phyloP scores from a whole-genome alignment of 257 asterid species.

The Przewalskia tangutica region DNA sequence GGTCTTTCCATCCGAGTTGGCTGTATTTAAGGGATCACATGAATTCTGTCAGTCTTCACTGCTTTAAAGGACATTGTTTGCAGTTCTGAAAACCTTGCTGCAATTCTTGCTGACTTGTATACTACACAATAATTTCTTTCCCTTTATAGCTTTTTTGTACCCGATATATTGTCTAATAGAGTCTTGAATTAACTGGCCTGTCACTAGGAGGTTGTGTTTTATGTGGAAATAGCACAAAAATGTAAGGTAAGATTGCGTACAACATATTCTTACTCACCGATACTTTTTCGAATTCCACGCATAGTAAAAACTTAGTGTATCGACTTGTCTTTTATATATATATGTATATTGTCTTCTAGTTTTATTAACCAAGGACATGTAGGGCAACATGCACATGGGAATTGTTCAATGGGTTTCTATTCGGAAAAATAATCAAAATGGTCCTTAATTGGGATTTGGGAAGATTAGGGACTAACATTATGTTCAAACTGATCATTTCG shows the following conservation, averaged over 20 bases:
- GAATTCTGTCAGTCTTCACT: neutral
- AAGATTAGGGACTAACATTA: too few relatives aligned
- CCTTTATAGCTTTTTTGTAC: neutral
- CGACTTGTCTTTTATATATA: too few relatives aligned
- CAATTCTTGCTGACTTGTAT: constrained; percentile 1
- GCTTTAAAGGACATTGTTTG: neutral
- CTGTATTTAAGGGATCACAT: neutral
- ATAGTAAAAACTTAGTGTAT: too few relatives aligned
- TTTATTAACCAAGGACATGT: neutral
- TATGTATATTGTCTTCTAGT: neutral
- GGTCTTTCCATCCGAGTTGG: neutral
- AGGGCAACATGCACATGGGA: neutral
- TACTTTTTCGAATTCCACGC: too few relatives aligned
- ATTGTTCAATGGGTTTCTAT: neutral
- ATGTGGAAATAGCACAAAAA: too few relatives aligned
- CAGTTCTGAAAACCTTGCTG: neutral
- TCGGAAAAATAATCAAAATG: too few relatives aligned
- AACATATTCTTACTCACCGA: too few relatives aligned
- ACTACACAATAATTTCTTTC: neutral
- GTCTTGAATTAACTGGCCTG: too few relatives aligned
- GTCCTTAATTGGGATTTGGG: too few relatives aligned
- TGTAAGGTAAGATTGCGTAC: too few relatives aligned
- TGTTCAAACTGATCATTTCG: too few relatives aligned
- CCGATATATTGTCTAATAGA: neutral
- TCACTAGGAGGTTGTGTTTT: too few relatives aligned